Evolutionary conservation across 1,284 basidiomycete genomes (phyloP).

Genomic region (Caloboletus firmus): DNA sequence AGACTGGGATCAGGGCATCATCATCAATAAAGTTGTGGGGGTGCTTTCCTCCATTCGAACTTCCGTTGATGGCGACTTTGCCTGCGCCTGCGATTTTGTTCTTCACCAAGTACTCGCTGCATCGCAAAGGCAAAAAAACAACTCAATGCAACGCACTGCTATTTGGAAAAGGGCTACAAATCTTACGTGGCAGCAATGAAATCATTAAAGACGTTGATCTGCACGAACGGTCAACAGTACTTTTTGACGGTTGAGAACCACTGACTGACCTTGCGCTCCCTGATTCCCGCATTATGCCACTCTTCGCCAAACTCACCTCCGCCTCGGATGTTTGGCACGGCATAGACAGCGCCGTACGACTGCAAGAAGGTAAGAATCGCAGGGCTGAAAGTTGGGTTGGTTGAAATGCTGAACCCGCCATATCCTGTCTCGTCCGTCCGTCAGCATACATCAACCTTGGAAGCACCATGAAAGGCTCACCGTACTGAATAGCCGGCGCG

Average conservation of each 20-base stretch:
- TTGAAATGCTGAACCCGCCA: constrained; percentile 75
- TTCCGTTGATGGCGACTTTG: constrained; percentile 78
- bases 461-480: constrained; percentile 37
- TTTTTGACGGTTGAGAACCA: background rate
- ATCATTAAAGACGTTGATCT: constrained; percentile 80
- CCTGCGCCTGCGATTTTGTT: constrained; percentile 70
- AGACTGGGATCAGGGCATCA: constrained; percentile 9
- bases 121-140: background rate
- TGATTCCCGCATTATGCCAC: constrained; percentile 74
- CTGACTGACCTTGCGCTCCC: constrained; percentile 63
- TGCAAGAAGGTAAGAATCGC: constrained; percentile 76
- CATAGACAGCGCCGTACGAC: constrained; percentile 73
- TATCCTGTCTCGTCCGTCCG: constrained; percentile 48
- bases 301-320: constrained; percentile 83
- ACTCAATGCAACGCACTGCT: background rate
- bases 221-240: constrained; percentile 2
- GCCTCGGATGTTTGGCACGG: constrained; percentile 77
- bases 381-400: constrained; percentile 73
- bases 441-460: background rate
- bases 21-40: constrained; percentile 1
- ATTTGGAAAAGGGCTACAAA: background rate
- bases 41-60: constrained; percentile 69
- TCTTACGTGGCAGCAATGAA: constrained; percentile 77
- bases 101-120: constrained; percentile 68
- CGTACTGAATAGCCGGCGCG: constrained; percentile 79